Evolutionary conservation across 768 basidiomycete genomes (phyloP), one percentile per base, ranked within the genome.

Genomic region (Hemileccinum rubropunctum): DNA sequence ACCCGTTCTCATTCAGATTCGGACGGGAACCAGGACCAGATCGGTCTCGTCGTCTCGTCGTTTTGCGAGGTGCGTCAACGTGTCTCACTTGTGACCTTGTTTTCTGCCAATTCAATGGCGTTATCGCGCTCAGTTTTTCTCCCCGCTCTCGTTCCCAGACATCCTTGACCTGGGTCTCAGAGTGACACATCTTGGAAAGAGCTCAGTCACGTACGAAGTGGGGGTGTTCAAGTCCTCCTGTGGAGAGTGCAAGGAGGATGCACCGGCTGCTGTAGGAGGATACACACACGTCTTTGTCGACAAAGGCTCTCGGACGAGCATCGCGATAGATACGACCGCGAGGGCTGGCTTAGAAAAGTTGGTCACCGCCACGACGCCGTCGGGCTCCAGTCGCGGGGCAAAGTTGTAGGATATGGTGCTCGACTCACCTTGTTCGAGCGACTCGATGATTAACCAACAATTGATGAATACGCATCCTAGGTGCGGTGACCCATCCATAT

Each of bases 251-350:
- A 26, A 28, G 18, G 27, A 52, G 33, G 62, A 66, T 7, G 30
- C 45, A 4, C 72, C 73, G 0, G 70, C 67, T 15, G 76, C 74
- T 2, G 75, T 79, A 1, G 78, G 77, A 14, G 77, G 76, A 10
- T 91, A 91, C 48, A 91, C 86, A 0, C 89, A 92, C 64, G 89
- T 91, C n/a, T 91, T 91, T 60, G 89, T 92, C 3, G 80, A 82
- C 23, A 78, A 76, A 38, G 56, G 58, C 47, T 78, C 77, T 37
- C 69, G 89, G 41, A 82, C 79, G 69, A 83, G 84, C 50, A 66
- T 68, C 0, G 55, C 71, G 0, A 84, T 89, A 59, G 66, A 58
- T 32, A 48, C 61, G 2, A 63, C 54, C 47, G 74, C 71, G 23
- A 74, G 72, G 53, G 67, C 60, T 3, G 85, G 84, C 0, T 67